Conservation (phyloP, 2,329 filamentous ascomycete genomes). For the Stagonosporopsis chrysanthemi region DNA sequence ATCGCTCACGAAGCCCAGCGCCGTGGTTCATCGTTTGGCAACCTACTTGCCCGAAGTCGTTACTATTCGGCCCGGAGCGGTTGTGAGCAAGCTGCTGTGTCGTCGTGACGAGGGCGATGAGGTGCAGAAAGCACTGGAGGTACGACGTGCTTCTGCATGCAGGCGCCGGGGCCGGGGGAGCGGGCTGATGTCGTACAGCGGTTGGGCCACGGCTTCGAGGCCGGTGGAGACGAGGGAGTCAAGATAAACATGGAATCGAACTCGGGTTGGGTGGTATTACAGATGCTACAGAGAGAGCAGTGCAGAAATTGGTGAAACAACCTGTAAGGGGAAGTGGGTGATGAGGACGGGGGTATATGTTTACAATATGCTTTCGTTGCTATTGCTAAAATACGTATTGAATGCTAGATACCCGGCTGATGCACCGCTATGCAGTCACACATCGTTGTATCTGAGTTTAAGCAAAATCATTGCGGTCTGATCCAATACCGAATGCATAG, state of each 20-base stretch:
- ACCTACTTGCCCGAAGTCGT: background rate
- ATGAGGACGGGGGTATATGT: too few relatives aligned
- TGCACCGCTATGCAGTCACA: conserved; percentile 6
- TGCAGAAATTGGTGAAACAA: background rate
- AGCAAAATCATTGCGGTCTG: conserved; percentile 2
- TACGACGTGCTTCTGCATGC: background rate
- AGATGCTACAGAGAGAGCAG: background rate
- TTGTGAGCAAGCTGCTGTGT: background rate
- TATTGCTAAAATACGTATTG: background rate
- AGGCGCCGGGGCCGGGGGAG: background rate
- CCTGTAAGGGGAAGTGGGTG: background rate
- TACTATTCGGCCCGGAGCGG: background rate
- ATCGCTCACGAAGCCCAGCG: background rate
- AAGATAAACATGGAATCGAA: background rate
- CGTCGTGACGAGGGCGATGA: background rate
- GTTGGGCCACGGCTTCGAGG: background rate
- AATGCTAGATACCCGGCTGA: background rate
- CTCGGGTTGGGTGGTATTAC: background rate
- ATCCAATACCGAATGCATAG: conserved; percentile 1
- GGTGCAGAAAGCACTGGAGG: background rate
- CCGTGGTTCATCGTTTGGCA: background rate
- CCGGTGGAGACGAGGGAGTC: background rate
- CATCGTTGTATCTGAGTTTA: background rate
- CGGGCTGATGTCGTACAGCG: background rate
- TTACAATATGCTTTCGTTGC: conserved; percentile 6